phyloP scores from a whole-genome alignment of 2,329 filamentous ascomycete genomes.

The Xylaria sp. region DNA sequence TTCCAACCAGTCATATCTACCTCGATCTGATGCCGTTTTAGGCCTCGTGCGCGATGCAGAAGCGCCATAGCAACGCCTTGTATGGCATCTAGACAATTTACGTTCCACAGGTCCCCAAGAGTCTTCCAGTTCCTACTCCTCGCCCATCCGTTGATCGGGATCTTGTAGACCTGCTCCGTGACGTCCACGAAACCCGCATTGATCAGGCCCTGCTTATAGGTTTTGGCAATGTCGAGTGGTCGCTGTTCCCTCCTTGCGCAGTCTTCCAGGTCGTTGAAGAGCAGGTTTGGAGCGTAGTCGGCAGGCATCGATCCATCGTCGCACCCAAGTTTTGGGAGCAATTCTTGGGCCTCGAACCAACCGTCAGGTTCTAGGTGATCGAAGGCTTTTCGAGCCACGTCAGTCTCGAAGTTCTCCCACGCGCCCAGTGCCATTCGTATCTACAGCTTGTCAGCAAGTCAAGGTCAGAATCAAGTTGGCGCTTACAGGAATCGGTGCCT shows the following conservation, averaged over 20 bases:
- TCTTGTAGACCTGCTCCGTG: slow-evolving; percentile 59
- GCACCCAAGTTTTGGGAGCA: slow-evolving; percentile 52
- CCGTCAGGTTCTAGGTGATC: slow-evolving; percentile 62
- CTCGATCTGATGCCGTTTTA: slow-evolving; percentile 61
- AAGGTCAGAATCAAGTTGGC: background rate
- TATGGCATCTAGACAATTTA: slow-evolving; percentile 57
- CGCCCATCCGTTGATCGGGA: slow-evolving; percentile 62
- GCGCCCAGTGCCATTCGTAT: slow-evolving; percentile 62
- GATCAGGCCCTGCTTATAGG: slow-evolving; percentile 54
- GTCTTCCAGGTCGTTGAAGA: slow-evolving; percentile 55
- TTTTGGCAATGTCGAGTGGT: slow-evolving; percentile 52
- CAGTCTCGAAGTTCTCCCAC: slow-evolving; percentile 60
- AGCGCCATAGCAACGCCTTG: slow-evolving; percentile 58
- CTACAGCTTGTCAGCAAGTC: slow-evolving; percentile 17
- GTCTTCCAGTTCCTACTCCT: slow-evolving; percentile 57
- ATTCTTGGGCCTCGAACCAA: slow-evolving; percentile 66
- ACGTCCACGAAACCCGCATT: slow-evolving; percentile 68
- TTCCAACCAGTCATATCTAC: slow-evolving; percentile 47
- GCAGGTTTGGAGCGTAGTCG: slow-evolving; percentile 54
- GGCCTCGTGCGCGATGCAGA: slow-evolving; percentile 55
- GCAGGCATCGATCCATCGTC: slow-evolving; percentile 60
- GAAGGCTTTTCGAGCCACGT: slow-evolving; percentile 65
- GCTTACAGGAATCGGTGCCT: background rate
- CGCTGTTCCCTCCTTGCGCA: slow-evolving; percentile 55
- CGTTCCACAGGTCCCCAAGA: slow-evolving; percentile 59